Evolutionary conservation across 139 green algal species (phyloP), one percentile per base, ranked within the genome.

Genomic region (Eudorina sp.): DNA sequence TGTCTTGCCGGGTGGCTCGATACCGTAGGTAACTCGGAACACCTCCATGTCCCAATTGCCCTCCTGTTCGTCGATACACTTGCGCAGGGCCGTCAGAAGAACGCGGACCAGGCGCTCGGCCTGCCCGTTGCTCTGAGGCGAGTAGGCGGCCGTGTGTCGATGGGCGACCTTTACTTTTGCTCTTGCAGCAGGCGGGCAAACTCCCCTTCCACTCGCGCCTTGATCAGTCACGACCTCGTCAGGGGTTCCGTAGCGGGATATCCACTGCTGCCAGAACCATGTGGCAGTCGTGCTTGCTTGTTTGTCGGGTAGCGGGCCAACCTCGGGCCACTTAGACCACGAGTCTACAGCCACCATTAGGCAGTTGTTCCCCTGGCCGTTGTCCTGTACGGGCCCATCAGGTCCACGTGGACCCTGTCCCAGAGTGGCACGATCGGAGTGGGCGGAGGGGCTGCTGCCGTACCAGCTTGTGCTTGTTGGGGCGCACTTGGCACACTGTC

Each of bases 311-410:
- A 74, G 27, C 9, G 27, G 4, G 1, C 78, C 55, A 23, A 85
- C 78, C 19, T 85, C 78, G 0, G 58, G 55, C 55, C 58, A 85
- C 58, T 85, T 85, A 4, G 58, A 60, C 78, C 78, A 85, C 0
- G 25, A 46, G 58, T 85, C 78, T 3, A 85, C 27, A 4, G 40
- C 40, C 25, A 85, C 2, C 27, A 85, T 74, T 21, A 85, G 27
- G 78, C 62, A 85, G 1, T 25, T 29, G 27, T n/a, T 60, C 8
- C 78, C 78, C 0, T 6, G 27, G 40, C 4, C 27, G 78, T 60
- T 0, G 25, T 14, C 1, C 43, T 46, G 19, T 38, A 60, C 1
- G 78, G 78, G 27, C 78, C 78, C 40, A 60, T 60, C 13, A 73
- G 27, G 41, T 85, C 78, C 27, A 74, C 27, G 29, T 85, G 78